These are phyloP conservation scores for Dendrothele bispora DNA, from an alignment of 768 basidiomycete genomes.

Conservation along the genomic window DNA sequence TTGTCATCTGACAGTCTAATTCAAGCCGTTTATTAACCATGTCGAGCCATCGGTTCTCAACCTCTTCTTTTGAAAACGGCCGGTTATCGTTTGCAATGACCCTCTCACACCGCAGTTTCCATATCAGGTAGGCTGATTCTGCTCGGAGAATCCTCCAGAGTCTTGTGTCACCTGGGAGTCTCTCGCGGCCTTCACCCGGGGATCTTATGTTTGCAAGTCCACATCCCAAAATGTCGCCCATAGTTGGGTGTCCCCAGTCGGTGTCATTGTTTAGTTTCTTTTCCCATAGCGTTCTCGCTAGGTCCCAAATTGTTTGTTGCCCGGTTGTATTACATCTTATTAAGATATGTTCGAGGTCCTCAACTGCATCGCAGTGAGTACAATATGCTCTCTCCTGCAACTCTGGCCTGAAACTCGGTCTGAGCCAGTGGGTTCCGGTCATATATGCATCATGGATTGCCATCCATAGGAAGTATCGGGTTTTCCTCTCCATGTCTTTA, in stretches of 20 bases:
- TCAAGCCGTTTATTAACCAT: slow-evolving; percentile 13
- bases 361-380: slow-evolving; percentile 11
- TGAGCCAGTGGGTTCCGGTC: background rate
- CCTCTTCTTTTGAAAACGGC: slow-evolving; percentile 1
- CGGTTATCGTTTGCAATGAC: slow-evolving; percentile 15
- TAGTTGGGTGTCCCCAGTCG: slow-evolving; percentile 8
- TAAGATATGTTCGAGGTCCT: slow-evolving; percentile 31
- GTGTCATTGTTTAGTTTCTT: slow-evolving; percentile 17
- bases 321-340: slow-evolving; percentile 20
- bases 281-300: slow-evolving; percentile 14
- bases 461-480: slow-evolving; percentile 12
- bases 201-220: background rate
- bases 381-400: background rate
- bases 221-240: slow-evolving; percentile 21
- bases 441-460: slow-evolving; percentile 2
- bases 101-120: slow-evolving; percentile 25
- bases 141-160: slow-evolving; percentile 24
- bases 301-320: slow-evolving; percentile 21
- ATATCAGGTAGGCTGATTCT: slow-evolving; percentile 28
- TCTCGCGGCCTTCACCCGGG: slow-evolving; percentile 3
- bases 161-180: slow-evolving; percentile 9
- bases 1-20: slow-evolving; percentile 15
- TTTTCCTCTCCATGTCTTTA: slow-evolving; percentile 11
- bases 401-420: background rate
- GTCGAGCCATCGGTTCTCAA: slow-evolving; percentile 13